phyloP scores from a whole-genome alignment of 371 early-diverging fungal genomes.

The Entomophthora muscae region DNA sequence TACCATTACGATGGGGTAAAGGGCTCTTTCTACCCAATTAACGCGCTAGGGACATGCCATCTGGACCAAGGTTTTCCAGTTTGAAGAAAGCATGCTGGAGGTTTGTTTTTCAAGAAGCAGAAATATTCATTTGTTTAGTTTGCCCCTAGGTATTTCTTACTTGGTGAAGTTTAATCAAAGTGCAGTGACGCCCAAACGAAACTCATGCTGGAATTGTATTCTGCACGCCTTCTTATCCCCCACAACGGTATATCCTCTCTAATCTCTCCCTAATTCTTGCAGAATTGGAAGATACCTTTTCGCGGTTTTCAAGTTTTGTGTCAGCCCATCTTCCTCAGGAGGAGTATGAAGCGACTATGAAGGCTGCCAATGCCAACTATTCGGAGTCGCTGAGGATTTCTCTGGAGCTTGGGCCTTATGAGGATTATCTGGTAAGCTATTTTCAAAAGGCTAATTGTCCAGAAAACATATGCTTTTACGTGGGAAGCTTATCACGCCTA shows the following conservation, averaged over 20 bases:
- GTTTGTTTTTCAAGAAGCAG: neutral
- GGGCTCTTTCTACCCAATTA: neutral
- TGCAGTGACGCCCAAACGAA: neutral
- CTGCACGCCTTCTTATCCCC: neutral
- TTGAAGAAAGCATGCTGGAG: constrained; percentile 1
- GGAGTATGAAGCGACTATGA: neutral
- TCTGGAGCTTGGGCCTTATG: neutral
- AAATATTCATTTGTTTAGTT: neutral
- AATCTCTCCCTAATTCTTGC: neutral
- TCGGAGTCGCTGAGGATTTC: neutral
- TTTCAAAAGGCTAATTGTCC: neutral
- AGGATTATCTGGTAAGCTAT: neutral
- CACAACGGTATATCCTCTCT: neutral
- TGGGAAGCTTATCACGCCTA: constrained; percentile 26
- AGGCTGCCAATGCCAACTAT: constrained; percentile 1
- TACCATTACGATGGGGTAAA: neutral
- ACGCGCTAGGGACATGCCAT: neutral
- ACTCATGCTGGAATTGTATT: neutral
- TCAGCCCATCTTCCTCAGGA: neutral
- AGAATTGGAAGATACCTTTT: neutral
- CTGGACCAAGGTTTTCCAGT: neutral
- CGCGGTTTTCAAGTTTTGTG: neutral
- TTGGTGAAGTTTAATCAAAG: neutral
- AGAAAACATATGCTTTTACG: constrained; percentile 14
- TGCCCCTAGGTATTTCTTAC: neutral